phyloP scores from a whole-genome alignment of 768 basidiomycete genomes.

The Amanita jacksonii region DNA sequence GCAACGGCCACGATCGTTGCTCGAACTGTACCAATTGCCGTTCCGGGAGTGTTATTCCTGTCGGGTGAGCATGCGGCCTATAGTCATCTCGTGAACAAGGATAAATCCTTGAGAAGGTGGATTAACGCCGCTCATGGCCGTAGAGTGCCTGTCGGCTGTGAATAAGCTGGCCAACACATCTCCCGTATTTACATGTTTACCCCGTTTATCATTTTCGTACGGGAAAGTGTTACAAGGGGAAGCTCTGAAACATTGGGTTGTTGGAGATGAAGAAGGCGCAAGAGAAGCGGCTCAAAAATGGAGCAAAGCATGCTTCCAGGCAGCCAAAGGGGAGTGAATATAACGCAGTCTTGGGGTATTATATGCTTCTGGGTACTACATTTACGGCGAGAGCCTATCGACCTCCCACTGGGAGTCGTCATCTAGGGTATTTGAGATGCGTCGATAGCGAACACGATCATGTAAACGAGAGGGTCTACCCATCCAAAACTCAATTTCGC shows the following conservation, averaged over 20 bases:
- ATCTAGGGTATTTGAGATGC: conserved; percentile 35
- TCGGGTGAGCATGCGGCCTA: conserved; percentile 25
- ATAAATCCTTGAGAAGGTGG: conserved; percentile 24
- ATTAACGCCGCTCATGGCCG: conserved; percentile 29
- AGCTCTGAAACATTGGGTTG: conserved; percentile 35
- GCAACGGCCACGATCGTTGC: conserved; percentile 37
- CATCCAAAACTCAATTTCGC: conserved; percentile 97
- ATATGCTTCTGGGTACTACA: conserved; percentile 9
- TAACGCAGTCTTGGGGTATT: conserved; percentile 7
- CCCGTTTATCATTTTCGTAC: conserved; percentile 40
- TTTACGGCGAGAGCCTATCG: conserved; percentile 68
- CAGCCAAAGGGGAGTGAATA: conserved; percentile 25
- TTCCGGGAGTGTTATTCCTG: conserved; percentile 40
- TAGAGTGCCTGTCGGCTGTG: conserved; percentile 30
- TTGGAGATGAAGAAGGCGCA: conserved; percentile 31
- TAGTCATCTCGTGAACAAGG: not conserved
- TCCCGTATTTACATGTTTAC: conserved; percentile 30
- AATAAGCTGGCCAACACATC: conserved; percentile 29
- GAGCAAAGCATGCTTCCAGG: conserved; percentile 33
- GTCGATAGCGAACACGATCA: conserved; percentile 76
- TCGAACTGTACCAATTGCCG: conserved; percentile 34
- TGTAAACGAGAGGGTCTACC: conserved; percentile 93
- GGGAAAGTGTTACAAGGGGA: conserved; percentile 42
- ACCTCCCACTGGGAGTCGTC: conserved; percentile 62
- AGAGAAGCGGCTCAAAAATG: conserved; percentile 31